Evolutionary conservation across 2,329 filamentous ascomycete genomes (phyloP), one percentile per base, ranked within the genome.

Genomic region (Metarhizium guizhouense): DNA sequence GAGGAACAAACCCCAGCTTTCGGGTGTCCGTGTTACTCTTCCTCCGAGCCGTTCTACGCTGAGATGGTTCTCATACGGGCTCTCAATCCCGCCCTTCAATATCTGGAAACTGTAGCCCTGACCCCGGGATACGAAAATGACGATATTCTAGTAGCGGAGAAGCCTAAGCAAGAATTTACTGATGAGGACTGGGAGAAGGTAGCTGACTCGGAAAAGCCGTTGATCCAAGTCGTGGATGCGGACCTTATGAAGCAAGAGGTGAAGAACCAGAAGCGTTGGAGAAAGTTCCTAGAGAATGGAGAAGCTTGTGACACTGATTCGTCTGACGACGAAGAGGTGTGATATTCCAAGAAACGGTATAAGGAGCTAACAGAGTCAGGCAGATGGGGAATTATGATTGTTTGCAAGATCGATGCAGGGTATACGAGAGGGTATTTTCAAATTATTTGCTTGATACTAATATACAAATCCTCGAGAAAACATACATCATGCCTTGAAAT

Each of bases 21-120:
- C 47, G 86, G 86, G 5, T 87, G 82, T 60, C 86, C 87, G 4
- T 79, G 84, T 58, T 87, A 86, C 68, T 85, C 86, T n/a, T 80
- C 85, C 2, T 86, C 86, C 3, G 82, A 87, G 58, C 62, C 70
- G 1, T 65, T 75, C 38, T 75, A 83, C 63, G 72, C 72, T 7
- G 88, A 95, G 67, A 74, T 75, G 42, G 78, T 89, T 58, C 76
- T 92, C 53, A 73, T 86, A 13, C 67, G 66, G 11, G 78, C 80
- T 0, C 78, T 82, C 59, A 62, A 66, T 13, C 67, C 73, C 2
- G 78, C 88, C 30, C 68, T 90, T 2, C 68, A 72, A 43, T 91
- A 85, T 77, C 73, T 91, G 40, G 71, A 82, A 51, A 72, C 80
- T 42, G 76, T 86, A 13, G 77, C 80, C 5, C 64, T 70, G 2